Conservation (phyloP, 805 yeast genomes). For the Candida argentea region DNA sequence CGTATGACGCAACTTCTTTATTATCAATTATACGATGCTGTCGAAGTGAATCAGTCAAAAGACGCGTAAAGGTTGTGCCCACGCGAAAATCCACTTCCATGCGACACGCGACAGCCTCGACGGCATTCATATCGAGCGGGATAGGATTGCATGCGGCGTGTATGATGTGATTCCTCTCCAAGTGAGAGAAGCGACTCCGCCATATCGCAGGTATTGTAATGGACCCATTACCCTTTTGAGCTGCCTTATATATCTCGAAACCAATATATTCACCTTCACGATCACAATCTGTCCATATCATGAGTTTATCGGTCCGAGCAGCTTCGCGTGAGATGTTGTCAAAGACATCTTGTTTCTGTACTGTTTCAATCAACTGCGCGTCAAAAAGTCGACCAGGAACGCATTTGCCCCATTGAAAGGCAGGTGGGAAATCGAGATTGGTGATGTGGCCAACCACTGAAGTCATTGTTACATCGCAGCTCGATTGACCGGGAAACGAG, state of each 20-base stretch:
- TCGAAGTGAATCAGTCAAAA: constrained; percentile 49
- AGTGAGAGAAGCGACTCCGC: constrained; percentile 82
- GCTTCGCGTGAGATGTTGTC: constrained; percentile 63
- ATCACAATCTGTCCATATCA: constrained; percentile 99
- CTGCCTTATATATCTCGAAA: constrained; percentile 67
- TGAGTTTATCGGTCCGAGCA: constrained; percentile 45
- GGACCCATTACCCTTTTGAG: constrained; percentile 42
- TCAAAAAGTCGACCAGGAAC: constrained; percentile 57
- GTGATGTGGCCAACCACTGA: constrained; percentile 84
- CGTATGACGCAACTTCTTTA: constrained; percentile 57
- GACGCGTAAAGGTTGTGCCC: constrained; percentile 82
- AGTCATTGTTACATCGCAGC: constrained; percentile 80
- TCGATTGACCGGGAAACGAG: constrained; percentile 52
- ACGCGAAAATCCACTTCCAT: constrained; percentile 82
- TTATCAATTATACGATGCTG: constrained; percentile 21
- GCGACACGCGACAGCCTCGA: constrained; percentile 78
- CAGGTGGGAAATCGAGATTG: constrained; percentile 52
- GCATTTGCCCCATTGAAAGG: constrained; percentile 57
- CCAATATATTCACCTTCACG: constrained; percentile 95
- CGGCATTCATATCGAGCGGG: constrained; percentile 53
- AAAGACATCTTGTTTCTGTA: constrained; percentile 38
- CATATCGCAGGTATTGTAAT: constrained; percentile 36
- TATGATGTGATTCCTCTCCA: constrained; percentile 64
- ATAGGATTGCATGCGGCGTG: constrained; percentile 66
- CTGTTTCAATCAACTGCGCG: constrained; percentile 47